These are phyloP conservation scores for Colletotrichum cordylinicola DNA, from an alignment of 2,329 filamentous ascomycete genomes.

Conservation along the genomic window DNA sequence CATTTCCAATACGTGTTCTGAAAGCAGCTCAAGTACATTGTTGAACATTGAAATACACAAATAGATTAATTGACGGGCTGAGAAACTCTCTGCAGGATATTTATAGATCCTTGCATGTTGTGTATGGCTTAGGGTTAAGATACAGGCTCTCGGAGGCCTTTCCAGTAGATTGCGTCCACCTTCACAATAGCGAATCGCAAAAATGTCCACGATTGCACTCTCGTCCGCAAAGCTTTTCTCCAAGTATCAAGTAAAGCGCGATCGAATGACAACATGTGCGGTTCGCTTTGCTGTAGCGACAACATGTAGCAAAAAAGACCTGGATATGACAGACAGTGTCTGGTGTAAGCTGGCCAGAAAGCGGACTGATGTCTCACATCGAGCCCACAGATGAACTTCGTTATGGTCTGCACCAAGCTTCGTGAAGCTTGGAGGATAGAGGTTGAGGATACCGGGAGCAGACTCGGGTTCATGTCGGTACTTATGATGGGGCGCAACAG, in stretches of 20 bases:
- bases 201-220: neutral
- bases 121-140: neutral
- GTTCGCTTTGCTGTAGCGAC: neutral
- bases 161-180: neutral
- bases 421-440: neutral
- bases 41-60: neutral
- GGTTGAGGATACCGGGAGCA: neutral
- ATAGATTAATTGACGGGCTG: neutral
- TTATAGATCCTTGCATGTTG: neutral
- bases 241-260: neutral
- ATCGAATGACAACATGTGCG: neutral
- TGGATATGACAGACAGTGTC: neutral
- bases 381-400: neutral
- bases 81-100: rapidly evolving
- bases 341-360: neutral
- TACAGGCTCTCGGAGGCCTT: neutral
- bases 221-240: neutral
- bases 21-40: neutral
- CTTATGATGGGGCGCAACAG: neutral
- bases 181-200: neutral
- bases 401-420: neutral
- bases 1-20: neutral
- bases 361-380: neutral
- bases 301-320: neutral
- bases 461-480: neutral